Conservation (phyloP, 2,329 filamentous ascomycete species). For the Aspergillus persii region DNA sequence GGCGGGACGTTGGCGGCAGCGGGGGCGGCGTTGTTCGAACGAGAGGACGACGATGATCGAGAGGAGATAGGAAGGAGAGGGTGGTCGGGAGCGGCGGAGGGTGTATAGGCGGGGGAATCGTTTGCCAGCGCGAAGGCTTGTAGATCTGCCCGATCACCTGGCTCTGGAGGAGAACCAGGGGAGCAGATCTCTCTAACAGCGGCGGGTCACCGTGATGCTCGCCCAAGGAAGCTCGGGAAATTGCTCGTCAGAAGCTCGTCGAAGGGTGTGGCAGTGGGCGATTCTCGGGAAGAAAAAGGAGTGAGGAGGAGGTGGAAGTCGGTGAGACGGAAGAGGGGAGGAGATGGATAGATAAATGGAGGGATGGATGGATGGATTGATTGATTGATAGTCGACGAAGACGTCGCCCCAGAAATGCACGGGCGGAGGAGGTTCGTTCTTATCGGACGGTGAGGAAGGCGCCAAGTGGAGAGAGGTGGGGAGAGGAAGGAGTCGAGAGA, state of each 20-base stretch:
- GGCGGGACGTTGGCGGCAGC: conserved; percentile 25
- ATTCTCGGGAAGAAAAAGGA: not conserved
- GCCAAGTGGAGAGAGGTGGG: conserved; percentile 6
- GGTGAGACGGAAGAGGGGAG: not conserved
- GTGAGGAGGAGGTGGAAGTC: not conserved
- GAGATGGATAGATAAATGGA: not conserved
- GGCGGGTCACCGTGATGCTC: conserved; percentile 29
- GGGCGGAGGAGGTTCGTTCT: conserved; percentile 16
- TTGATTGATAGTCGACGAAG: not conserved
- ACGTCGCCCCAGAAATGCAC: conserved; percentile 4
- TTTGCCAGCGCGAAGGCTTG: conserved; percentile 69
- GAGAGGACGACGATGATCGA: conserved; percentile 47
- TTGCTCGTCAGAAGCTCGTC: not conserved
- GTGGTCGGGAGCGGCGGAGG: conserved; percentile 66
- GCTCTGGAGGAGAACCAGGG: conserved; percentile 46
- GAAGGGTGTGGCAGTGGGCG: not conserved
- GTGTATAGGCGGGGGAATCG: conserved; percentile 56
- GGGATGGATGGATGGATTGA: not conserved
- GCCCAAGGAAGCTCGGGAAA: not conserved
- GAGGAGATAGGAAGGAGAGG: conserved; percentile 58
- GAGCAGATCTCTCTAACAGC: conserved; percentile 40
- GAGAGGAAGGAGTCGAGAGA: not conserved
- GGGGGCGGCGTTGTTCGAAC: conserved; percentile 18
- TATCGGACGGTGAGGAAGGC: conserved; percentile 17
- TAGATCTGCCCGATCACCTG: conserved; percentile 43